Conservation (phyloP, 2,329 filamentous ascomycete species). For the Chaetoscypha palmicola region DNA sequence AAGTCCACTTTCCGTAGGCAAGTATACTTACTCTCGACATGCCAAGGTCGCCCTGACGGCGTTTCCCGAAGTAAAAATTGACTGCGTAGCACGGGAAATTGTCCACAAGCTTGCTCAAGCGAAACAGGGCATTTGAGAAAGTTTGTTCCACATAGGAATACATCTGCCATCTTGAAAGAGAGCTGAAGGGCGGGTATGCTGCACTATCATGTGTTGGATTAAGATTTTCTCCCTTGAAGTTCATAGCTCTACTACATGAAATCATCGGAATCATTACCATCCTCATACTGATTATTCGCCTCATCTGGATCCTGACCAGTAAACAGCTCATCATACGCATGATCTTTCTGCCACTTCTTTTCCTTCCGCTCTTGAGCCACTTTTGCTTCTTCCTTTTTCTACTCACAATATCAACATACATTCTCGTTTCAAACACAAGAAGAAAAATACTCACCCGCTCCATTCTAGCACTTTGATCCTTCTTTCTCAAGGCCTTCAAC, state of each 20-base stretch:
- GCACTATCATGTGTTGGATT: too few species aligned
- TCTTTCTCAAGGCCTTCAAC: constrained; percentile 62
- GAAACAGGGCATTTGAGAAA: too few species aligned
- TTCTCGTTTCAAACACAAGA: not conserved
- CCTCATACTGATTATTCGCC: constrained; percentile 79
- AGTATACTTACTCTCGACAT: too few species aligned
- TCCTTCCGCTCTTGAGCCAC: constrained; percentile 75
- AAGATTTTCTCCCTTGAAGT: too few species aligned
- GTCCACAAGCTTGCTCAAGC: too few species aligned
- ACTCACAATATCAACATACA: not conserved
- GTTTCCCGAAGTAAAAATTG: too few species aligned
- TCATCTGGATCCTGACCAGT: constrained; percentile 70
- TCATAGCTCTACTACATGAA: constrained; percentile 78
- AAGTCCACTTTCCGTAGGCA: too few species aligned
- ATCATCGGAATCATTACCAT: constrained; percentile 75
- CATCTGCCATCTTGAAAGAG: too few species aligned
- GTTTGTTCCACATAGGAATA: too few species aligned
- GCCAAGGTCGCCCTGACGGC: too few species aligned
- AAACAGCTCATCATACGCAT: constrained; percentile 92
- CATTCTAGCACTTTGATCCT: constrained; percentile 57
- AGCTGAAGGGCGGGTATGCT: too few species aligned
- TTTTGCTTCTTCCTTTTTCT: constrained; percentile 71
- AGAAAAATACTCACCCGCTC: constrained; percentile 55
- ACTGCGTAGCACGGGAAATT: too few species aligned
- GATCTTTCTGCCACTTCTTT: constrained; percentile 92